Evolutionary conservation across 2,329 filamentous ascomycete species (phyloP).

Genomic region (Seiridium unicorne): DNA sequence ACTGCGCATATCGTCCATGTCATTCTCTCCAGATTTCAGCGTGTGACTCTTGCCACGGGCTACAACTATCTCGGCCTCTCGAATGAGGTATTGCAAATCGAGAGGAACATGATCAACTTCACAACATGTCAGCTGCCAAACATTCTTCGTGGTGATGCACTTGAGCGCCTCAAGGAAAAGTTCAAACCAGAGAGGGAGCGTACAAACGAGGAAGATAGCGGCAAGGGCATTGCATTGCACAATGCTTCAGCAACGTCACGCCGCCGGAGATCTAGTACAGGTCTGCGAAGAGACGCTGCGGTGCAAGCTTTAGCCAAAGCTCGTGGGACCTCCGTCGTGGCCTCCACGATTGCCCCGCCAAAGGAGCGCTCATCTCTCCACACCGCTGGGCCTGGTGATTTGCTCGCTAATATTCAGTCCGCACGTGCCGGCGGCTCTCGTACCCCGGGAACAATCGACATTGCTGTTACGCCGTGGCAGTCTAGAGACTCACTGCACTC

Average conservation of each 20-base stretch:
- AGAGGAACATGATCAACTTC: constrained; percentile 90
- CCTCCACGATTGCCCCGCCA: constrained; percentile 36
- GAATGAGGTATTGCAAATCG: constrained; percentile 86
- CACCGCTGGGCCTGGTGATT: constrained; percentile 70
- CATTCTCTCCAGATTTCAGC: constrained; percentile 88
- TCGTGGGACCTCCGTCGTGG: constrained; percentile 41
- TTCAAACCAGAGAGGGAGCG: constrained; percentile 83
- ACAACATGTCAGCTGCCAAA: constrained; percentile 91
- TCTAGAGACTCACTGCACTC: constrained; percentile 14
- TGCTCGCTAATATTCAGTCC: constrained; percentile 75
- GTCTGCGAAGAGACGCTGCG: constrained; percentile 75
- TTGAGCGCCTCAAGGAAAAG: constrained; percentile 88
- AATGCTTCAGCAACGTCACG: constrained; percentile 66
- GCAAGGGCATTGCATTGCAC: constrained; percentile 93
- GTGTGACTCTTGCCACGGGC: constrained; percentile 91
- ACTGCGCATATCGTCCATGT: constrained; percentile 98
- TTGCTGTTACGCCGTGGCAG: constrained; percentile 12
- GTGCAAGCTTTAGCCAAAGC: constrained; percentile 63
- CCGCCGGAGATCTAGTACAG: constrained; percentile 70
- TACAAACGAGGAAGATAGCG: constrained; percentile 74
- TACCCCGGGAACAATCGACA: constrained; percentile 23
- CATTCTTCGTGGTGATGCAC: constrained; percentile 77
- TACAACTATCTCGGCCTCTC: constrained; percentile 93
- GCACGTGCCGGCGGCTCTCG: constrained; percentile 58
- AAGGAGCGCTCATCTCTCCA: constrained; percentile 40